Evolutionary conservation across 2,329 filamentous ascomycete species (phyloP).

Genomic region (Monosporascus sp.): DNA sequence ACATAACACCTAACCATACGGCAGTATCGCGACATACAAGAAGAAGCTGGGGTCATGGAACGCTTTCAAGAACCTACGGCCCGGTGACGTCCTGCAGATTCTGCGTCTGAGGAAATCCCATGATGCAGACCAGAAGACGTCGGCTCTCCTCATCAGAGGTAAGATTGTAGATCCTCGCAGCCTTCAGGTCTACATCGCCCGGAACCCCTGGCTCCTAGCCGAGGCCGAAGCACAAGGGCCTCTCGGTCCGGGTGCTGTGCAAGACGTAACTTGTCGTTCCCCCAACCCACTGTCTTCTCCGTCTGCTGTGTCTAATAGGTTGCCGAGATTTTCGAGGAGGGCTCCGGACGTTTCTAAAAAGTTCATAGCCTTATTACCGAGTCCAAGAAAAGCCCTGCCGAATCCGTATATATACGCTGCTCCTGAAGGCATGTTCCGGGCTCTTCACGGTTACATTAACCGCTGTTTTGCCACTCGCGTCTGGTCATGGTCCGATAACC

Average conservation of each 20-base stretch:
- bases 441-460: conserved; percentile 14
- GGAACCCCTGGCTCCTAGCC: conserved; percentile 21
- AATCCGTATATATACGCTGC: not conserved
- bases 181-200: conserved; percentile 23
- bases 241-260: conserved; percentile 19
- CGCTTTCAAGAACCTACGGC: conserved; percentile 24
- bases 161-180: conserved; percentile 19
- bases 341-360: conserved; percentile 5
- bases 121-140: conserved; percentile 16
- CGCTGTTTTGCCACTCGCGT: conserved; percentile 14
- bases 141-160: conserved; percentile 20
- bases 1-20: not conserved
- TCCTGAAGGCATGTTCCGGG: conserved; percentile 14
- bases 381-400: not conserved
- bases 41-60: conserved; percentile 24
- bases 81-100: conserved; percentile 24
- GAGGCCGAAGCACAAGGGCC: conserved; percentile 18
- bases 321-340: not conserved
- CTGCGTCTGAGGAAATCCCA: conserved; percentile 20
- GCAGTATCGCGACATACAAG: conserved; percentile 24
- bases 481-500: conserved; percentile 16
- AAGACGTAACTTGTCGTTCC: conserved; percentile 21
- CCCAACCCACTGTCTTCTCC: conserved; percentile 9
- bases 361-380: conserved; percentile 4
- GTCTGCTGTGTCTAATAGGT: not conserved